Evolutionary conservation across 2,329 filamentous ascomycete genomes (phyloP), one percentile per base, ranked within the genome.

Genomic region (Ampelomyces quisqualis): DNA sequence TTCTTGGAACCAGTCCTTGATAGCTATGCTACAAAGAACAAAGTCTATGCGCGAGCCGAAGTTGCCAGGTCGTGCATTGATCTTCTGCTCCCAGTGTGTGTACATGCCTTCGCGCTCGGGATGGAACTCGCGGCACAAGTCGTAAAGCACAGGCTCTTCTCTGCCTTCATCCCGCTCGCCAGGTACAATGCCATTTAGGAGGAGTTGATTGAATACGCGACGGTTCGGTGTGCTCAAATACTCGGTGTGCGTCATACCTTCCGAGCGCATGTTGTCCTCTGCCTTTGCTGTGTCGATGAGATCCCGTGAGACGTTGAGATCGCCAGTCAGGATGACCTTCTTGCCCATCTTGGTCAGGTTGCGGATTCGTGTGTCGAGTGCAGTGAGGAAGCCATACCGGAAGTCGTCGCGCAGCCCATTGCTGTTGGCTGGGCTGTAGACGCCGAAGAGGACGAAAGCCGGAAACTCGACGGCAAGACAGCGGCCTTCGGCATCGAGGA

Each of bases 1-100:
- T 29, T 84, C 80, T 18, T 73, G 74, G 58, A 95, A 86, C 89
- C 90, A 96, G 36, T 79, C 72, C 57, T 84, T 86, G 74, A 95
- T 86, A 23, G 80, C 78, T 27, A 84, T 75, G 51, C 83, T 93
- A 64, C 89, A 95, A 3, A 97, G 77, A 13, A 98, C 79, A 68
- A 95, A 97, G 68, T 98, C 93, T 55, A 97, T 97, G 23, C 93
- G 81, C 39, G 88, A 86, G 5, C 93, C 93, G 67, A 86, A 94
- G 64, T 97, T 97, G 2, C 88, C 90, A 3, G 91, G 91, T n/a
- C 93, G 78, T n/a, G 88, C 88, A 67, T 97, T 97, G 61, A 90
- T 86, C 65, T 87, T 90, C 35, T 88, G 90, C 50, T 97, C 90
- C 91, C 91, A 97, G 66, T 91, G 95, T 0, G 93, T 97, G 66